phyloP scores from a whole-genome alignment of 306 rosid genomes.

The Luffa aegyptiaca region DNA sequence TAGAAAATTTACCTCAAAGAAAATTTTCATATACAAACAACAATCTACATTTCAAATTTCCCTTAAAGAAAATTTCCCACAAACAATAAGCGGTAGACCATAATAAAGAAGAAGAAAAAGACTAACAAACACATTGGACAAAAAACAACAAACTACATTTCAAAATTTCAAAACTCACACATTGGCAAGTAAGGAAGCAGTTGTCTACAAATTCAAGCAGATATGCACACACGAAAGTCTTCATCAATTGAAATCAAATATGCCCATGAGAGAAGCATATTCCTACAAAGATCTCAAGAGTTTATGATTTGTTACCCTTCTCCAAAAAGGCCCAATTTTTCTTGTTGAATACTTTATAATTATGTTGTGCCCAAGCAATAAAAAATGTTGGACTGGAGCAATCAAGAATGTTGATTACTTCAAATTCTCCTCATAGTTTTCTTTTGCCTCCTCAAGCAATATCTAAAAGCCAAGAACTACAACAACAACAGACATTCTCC shows the following conservation, averaged over 20 bases:
- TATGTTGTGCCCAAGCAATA: background rate
- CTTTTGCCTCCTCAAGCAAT: slow-evolving; percentile 78
- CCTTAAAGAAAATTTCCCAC: too few relatives aligned
- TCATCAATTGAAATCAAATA: background rate
- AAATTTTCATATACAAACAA: too few relatives aligned
- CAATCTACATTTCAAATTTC: too few relatives aligned
- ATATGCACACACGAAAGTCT: background rate
- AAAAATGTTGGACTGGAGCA: background rate
- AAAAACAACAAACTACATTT: too few relatives aligned
- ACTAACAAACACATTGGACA: too few relatives aligned
- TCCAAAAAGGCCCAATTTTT: background rate
- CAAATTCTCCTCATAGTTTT: slow-evolving; percentile 30
- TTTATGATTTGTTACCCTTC: background rate
- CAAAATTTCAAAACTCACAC: too few relatives aligned
- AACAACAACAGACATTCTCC: too few relatives aligned
- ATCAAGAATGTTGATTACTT: background rate
- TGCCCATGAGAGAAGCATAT: background rate
- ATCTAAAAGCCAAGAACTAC: slow-evolving; percentile 35
- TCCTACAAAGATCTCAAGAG: background rate
- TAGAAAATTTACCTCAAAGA: too few relatives aligned
- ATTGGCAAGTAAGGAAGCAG: too few relatives aligned
- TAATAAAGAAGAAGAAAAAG: too few relatives aligned
- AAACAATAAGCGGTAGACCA: too few relatives aligned
- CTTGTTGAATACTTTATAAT: background rate
- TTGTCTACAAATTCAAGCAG: too few relatives aligned